Conservation (phyloP, 2,329 filamentous ascomycete species). For the Ophiognomonia clavigignenti-juglandacearum region DNA sequence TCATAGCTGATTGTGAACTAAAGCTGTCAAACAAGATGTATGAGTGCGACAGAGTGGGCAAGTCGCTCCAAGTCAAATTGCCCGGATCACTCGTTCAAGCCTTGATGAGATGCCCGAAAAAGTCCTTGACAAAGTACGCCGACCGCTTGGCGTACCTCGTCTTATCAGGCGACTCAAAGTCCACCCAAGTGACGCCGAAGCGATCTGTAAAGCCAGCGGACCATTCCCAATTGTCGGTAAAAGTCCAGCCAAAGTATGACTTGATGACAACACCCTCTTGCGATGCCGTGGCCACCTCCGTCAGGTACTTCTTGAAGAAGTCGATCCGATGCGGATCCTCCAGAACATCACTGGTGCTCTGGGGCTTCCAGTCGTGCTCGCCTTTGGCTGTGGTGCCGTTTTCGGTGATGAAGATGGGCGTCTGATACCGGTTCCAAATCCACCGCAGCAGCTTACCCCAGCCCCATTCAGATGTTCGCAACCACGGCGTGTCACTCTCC, state of each 20-base stretch:
- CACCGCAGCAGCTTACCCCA: constrained; percentile 33
- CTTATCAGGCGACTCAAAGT: constrained; percentile 31
- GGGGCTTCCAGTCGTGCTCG: constrained; percentile 29
- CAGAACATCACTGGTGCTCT: constrained; percentile 26
- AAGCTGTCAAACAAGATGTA: too few relatives aligned
- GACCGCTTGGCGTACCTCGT: constrained; percentile 31
- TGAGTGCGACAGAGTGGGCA: too few relatives aligned
- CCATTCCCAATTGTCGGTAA: constrained; percentile 41
- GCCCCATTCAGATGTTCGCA: constrained; percentile 33
- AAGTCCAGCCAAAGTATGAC: constrained; percentile 37
- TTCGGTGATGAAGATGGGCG: constrained; percentile 38
- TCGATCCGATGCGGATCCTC: constrained; percentile 34
- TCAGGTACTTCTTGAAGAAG: constrained; percentile 33
- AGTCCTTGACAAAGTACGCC: constrained; percentile 25
- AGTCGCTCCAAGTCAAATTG: too few relatives aligned
- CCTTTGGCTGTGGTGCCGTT: constrained; percentile 37
- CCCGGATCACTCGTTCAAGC: constrained; percentile 8
- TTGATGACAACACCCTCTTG: constrained; percentile 33
- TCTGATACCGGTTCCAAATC: constrained; percentile 35
- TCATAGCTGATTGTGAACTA: too few relatives aligned
- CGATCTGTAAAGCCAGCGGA: constrained; percentile 34
- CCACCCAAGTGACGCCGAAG: constrained; percentile 36
- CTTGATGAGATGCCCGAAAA: constrained; percentile 25
- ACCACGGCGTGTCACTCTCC: constrained; percentile 34
- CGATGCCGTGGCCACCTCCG: constrained; percentile 31